Evolutionary conservation across 768 basidiomycete species (phyloP).

Genomic region (Calvatia gigantea): DNA sequence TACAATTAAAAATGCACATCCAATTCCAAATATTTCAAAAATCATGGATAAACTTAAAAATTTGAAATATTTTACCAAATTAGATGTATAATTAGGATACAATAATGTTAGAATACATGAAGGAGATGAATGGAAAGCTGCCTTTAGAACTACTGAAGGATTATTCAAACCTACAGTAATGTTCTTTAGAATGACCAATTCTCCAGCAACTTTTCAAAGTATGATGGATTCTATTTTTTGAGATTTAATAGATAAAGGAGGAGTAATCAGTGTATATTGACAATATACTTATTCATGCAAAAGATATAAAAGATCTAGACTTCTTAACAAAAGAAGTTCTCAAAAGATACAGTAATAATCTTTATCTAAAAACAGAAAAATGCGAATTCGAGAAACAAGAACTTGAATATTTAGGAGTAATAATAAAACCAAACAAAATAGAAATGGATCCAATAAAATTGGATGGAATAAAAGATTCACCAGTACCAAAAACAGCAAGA

Average conservation of each 20-base stretch:
- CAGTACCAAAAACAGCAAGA: constrained; percentile 18
- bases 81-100: too few species aligned
- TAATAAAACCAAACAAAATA: constrained; percentile 22
- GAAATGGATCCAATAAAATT: constrained; percentile 34
- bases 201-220: too few species aligned
- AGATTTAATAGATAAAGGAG: background rate
- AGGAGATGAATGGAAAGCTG: too few species aligned
- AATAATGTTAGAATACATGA: too few species aligned
- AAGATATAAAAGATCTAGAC: background rate
- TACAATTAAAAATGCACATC: background rate
- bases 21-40: background rate
- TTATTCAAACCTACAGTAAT: too few species aligned
- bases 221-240: background rate
- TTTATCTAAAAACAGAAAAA: constrained; percentile 35
- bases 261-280: constrained; percentile 33
- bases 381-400: constrained; percentile 27
- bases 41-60: background rate
- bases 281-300: constrained; percentile 18
- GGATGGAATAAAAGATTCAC: constrained; percentile 29
- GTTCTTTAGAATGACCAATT: too few species aligned
- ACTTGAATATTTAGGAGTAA: constrained; percentile 31
- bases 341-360: constrained; percentile 20
- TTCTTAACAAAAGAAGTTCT: constrained; percentile 11
- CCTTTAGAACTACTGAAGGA: too few species aligned
- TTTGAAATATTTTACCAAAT: background rate